Base-by-base conservation (phyloP, 2,329 filamentous ascomycete genomes). In the Cladosporium sp. region DNA sequence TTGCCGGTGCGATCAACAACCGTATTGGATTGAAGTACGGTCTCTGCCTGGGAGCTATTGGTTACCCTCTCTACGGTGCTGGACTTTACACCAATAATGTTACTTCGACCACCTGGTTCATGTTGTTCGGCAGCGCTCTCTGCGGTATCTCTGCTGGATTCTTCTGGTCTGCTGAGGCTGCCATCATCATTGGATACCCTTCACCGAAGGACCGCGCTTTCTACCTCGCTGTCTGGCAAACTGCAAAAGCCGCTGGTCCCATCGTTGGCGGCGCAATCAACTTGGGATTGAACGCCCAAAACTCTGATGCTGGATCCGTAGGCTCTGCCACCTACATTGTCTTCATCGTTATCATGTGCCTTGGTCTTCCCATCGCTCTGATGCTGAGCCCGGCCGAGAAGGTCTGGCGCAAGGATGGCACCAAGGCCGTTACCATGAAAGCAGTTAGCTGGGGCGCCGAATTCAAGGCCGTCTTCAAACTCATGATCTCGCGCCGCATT, bases 261-360 rank as follows among this genome's bases (percentile, higher is more conserved):
- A 74, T 78, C 20, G 69, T 80, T 7, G 76, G 77, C 9, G 76
- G 75, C 3, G 69, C 74, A 2, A 77, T 79, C 54, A 73, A 74
- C 17, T 64, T 79, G 2, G 77, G 70, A 1, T 58, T 79, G 8
- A 79, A 77, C 54, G 63, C 67, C 22, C 63, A 63, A 30, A 58
- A 63, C 9, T 64, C 67, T 18, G 66, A 69, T 0, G 58, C 61
- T 2, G 72, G 72, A 15, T 67, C 68, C n/a, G 66, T 72, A 1
- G 63, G 63, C 0, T 66, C 64, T 13, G 60, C 69, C 9, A 75
- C 72, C 0, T 74, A 74, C 51, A 67, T 75, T 19, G 70, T 67
- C 9, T 75, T 76, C 47, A 73, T 76, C 40, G 71, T 70, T 17
- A 71, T 77, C 39, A 74, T 75, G 58, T 75, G 70, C 47, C 65